Percentiles rank a stretch among this genome's conserved stretches.
These are phyloP conservation scores for Persicaria tinctoria DNA, from an alignment of 148 eudicot species.

Conservation along the genomic window DNA sequence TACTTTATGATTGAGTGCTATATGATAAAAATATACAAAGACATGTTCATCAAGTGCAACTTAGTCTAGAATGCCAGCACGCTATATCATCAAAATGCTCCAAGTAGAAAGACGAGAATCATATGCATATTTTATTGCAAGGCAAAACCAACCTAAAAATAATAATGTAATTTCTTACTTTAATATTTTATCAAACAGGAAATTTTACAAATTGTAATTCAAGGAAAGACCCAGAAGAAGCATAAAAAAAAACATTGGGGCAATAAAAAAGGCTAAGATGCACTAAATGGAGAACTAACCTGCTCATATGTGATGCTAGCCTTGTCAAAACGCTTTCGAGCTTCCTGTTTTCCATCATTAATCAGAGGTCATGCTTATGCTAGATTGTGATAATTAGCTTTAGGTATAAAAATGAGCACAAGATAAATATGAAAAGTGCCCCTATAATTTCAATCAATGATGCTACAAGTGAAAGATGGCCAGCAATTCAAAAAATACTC, in stretches of 20 bases:
- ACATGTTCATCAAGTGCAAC: no score
- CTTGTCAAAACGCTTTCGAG: conserved; percentile 93
- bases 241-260: conserved; percentile 11
- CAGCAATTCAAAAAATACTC: background rate
- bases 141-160: background rate
- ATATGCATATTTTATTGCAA: background rate
- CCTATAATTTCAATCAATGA: background rate
- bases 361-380: background rate
- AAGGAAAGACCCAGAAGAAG: background rate
- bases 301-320: conserved; percentile 68
- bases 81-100: background rate
- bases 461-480: background rate
- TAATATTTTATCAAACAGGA: background rate
- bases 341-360: conserved; percentile 51
- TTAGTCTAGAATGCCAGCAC: no score
- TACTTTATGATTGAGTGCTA: background rate
- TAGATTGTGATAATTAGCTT: background rate
- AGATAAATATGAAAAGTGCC: background rate
- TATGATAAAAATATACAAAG: no score
- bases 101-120: background rate
- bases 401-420: background rate
- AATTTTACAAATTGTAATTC: background rate
- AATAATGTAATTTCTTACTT: background rate
- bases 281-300: conserved; percentile 21
- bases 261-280: background rate